Percentiles rank a stretch among this genome's conserved stretches.
Evolutionary conservation across 371 early-diverging fungal species (phyloP).

Genomic region (Mortierella sp.): DNA sequence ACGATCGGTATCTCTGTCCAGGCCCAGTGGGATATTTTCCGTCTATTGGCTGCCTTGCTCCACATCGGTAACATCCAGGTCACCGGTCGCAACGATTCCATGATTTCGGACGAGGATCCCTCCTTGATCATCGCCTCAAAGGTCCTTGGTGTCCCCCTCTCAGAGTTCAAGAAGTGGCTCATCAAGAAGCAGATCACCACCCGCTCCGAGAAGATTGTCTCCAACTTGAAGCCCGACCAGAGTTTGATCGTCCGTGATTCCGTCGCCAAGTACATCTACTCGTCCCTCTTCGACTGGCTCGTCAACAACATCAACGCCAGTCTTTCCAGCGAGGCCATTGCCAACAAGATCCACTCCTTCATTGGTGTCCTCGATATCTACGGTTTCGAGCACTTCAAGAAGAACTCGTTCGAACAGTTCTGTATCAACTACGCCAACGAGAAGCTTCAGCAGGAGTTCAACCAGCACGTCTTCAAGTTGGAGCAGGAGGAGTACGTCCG

Average conservation of each 20-base stretch:
- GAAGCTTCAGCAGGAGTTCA: conserved; percentile 98
- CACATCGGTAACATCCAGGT: conserved; percentile 95
- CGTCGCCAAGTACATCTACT: conserved; percentile 95
- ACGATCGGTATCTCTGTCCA: conserved; percentile 88
- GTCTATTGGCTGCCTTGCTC: conserved; percentile 89
- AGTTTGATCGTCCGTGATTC: conserved; percentile 91
- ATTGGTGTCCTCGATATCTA: conserved; percentile 98
- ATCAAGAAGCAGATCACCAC: conserved; percentile 90
- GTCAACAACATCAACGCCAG: conserved; percentile 88
- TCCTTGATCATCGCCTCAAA: conserved; percentile 74
- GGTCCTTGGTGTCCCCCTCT: conserved; percentile 80
- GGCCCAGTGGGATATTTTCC: conserved; percentile 92
- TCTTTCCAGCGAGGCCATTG: conserved; percentile 75
- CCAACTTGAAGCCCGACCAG: conserved; percentile 79
- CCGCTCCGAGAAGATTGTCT: conserved; percentile 88
- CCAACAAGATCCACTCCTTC: conserved; percentile 70
- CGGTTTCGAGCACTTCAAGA: conserved; percentile 97
- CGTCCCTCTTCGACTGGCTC: conserved; percentile 94
- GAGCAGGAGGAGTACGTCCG: conserved; percentile 97
- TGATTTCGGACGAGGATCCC: conserved; percentile 79
- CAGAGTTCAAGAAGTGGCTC: conserved; percentile 91
- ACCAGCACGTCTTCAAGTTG: conserved; percentile 93
- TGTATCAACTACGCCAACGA: conserved; percentile 99
- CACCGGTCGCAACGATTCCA: conserved; percentile 77
- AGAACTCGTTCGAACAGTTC: conserved; percentile 99